Evolutionary conservation across 306 rosid species (phyloP).

Genomic region (Acacia crassicarpa): DNA sequence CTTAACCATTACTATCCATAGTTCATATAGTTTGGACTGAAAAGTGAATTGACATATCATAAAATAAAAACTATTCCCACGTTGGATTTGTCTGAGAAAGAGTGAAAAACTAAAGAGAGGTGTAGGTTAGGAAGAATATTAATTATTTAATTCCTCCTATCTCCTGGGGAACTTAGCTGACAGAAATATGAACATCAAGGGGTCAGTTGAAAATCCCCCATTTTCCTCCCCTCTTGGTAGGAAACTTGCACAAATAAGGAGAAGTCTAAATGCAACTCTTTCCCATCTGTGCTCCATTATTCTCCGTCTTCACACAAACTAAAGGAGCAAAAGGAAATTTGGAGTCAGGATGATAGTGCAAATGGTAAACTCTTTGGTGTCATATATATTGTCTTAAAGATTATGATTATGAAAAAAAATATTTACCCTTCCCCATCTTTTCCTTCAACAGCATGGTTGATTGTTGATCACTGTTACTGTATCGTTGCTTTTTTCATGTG

Average conservation of each 20-base stretch:
- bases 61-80: not conserved
- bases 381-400: not conserved
- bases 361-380: not conserved
- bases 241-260: not conserved
- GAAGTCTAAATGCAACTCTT: not conserved
- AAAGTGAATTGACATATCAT: not conserved
- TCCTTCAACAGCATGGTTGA: not conserved
- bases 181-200: not conserved
- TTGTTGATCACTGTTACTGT: slow-evolving; percentile 2
- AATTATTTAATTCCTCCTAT: not conserved
- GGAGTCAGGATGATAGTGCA: slow-evolving; percentile 16
- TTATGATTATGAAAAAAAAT: not conserved
- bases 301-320: not conserved
- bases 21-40: slow-evolving; percentile 3
- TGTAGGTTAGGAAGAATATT: not conserved
- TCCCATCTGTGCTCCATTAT: not conserved
- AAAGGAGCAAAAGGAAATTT: not conserved
- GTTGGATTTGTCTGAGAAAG: not conserved
- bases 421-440: not conserved
- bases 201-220: not conserved
- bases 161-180: not conserved
- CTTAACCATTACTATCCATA: not conserved
- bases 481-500: not conserved
- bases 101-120: not conserved
- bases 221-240: not conserved